Evolutionary conservation across 2,329 filamentous ascomycete genomes (phyloP).

Genomic region (Aurifilum marmelostoma): DNA sequence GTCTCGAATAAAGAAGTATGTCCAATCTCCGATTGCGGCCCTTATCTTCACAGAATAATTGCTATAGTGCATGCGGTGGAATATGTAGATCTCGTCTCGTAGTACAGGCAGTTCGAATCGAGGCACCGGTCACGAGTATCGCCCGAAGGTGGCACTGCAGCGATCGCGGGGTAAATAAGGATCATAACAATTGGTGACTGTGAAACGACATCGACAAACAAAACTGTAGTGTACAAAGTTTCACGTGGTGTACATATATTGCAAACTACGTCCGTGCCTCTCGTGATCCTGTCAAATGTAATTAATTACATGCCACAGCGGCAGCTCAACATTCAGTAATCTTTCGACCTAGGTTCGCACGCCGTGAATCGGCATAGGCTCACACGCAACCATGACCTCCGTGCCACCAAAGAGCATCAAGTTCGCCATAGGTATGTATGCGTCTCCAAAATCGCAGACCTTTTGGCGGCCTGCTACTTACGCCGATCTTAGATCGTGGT

Average conservation of each 20-base stretch:
- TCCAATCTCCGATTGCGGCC: neutral
- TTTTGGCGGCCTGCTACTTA: neutral
- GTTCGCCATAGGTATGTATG: conserved; percentile 22
- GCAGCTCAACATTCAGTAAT: too few relatives aligned
- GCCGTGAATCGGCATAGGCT: conserved; percentile 5
- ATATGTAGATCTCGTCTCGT: neutral
- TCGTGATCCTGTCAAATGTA: neutral
- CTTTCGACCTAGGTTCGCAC: neutral
- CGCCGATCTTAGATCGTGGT: conserved; percentile 18
- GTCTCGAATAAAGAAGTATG: neutral
- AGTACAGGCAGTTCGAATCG: conserved; percentile 15
- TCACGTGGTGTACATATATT: neutral
- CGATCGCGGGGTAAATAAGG: neutral
- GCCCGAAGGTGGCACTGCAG: neutral
- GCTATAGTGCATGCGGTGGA: neutral
- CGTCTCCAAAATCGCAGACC: neutral
- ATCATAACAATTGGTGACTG: neutral
- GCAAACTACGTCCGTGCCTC: neutral
- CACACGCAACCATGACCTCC: neutral
- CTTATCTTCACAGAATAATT: neutral
- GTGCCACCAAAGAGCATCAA: conserved; percentile 22
- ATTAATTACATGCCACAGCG: neutral
- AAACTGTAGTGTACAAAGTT: too few relatives aligned
- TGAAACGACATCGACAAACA: too few relatives aligned
- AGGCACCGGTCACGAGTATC: conserved; percentile 1